phyloP scores from a whole-genome alignment of 495 filamentous ascomycete species.

The Neurospora pannonica region DNA sequence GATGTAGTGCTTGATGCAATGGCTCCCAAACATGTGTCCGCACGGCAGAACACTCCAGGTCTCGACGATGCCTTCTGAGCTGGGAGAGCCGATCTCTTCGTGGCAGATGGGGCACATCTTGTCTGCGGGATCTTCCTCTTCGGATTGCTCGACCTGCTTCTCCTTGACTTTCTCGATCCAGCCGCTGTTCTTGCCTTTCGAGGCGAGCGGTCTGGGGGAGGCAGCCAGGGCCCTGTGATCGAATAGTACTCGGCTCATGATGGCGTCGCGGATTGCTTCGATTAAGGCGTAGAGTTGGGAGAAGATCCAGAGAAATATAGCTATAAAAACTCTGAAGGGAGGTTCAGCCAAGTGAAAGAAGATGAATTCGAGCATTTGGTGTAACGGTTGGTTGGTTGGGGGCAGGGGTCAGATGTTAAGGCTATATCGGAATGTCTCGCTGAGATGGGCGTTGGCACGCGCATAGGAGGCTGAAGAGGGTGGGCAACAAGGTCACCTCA shows the following conservation, averaged over 20 bases:
- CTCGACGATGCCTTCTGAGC: slow-evolving; percentile 30
- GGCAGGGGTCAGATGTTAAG: not conserved
- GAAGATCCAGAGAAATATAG: not conserved
- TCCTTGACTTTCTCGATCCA: slow-evolving; percentile 1
- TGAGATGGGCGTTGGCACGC: not conserved
- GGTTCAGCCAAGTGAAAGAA: not conserved
- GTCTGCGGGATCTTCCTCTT: slow-evolving; percentile 14
- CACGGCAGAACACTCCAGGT: slow-evolving; percentile 35
- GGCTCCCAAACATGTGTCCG: slow-evolving; percentile 34
- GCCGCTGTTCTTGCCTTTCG: slow-evolving; percentile 2
- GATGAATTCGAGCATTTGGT: not conserved
- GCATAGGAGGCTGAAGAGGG: not conserved
- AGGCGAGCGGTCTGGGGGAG: not conserved
- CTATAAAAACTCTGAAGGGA: not conserved
- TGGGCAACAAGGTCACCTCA: not conserved
- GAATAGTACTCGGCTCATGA: not conserved
- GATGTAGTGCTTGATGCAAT: slow-evolving; percentile 39
- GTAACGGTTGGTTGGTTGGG: not conserved
- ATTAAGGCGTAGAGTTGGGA: not conserved
- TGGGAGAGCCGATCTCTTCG: slow-evolving; percentile 26
- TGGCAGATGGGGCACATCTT: slow-evolving; percentile 35
- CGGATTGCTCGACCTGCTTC: slow-evolving; percentile 2
- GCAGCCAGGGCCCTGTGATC: not conserved
- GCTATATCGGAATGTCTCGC: not conserved
- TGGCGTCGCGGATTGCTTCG: not conserved